Base-by-base conservation (phyloP, 176 grass and related monocot species). In the Juncus inflexus region DNA sequence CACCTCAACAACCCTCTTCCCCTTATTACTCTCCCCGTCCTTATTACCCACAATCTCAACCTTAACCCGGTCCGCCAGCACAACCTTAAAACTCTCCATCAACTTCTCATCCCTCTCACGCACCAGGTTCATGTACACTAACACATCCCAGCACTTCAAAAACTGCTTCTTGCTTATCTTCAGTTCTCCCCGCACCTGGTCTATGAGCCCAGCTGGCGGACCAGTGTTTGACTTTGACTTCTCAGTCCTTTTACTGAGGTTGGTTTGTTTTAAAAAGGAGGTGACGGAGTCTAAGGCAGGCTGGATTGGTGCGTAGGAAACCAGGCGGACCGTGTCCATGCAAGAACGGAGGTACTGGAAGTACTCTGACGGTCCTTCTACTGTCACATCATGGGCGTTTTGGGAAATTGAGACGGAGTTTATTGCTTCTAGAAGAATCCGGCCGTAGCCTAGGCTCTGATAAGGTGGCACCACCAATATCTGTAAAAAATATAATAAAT, bases 81-180 rank as follows among this genome's bases (percentile, higher is more conserved):
- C 82, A 28, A 83, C 60, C 68, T 75, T 92, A 68, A 99, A 99
- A 47, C 80, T 99, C 64, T 86, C 69, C 65, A 83, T 73, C 52
- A 80, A 80, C 78, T 76, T 92, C 38, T 3, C 53, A 50, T 88
- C 59, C 36, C 81, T 45, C 36, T 84, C 55, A 3, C 71, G 65
- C 2, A 83, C 75, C 41, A 99, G 88, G 73, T 77, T 86, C 78
- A 92, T 76, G 70, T 86, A 92, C 43, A 92, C 69, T 51, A 99
- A 75, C 43, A 99, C 84, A 38, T 92, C 85, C 89, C 94, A 92
- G 69, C 94, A 92, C 52, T 78, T 53, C 5, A 84, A 64, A 38
- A 99, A 90, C 62, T 90, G 79, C 60, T 99, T 90, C 85, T 80
- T 92, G 80, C 89, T 92, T 66, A 99, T 90, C 69, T 90, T 99